These are phyloP conservation scores for Aspergillus floridensis DNA, from an alignment of 2,329 filamentous ascomycete genomes.

Conservation along the genomic window DNA sequence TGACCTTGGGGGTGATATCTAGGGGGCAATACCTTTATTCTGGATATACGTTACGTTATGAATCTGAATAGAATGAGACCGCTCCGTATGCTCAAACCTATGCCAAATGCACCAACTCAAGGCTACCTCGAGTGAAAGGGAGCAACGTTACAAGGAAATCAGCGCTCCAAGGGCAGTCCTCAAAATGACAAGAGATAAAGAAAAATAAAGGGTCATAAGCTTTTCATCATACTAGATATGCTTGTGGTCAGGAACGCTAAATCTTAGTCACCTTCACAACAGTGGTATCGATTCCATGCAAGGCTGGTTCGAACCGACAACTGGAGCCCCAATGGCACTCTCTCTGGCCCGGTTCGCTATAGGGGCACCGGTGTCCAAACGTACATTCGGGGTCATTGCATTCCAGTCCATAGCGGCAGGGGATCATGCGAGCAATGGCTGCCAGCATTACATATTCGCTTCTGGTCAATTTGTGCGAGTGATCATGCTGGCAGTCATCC, in stretches of 20 bases:
- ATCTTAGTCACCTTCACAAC: constrained; percentile 54
- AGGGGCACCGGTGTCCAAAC: constrained; percentile 62
- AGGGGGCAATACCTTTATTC: too few relatives aligned
- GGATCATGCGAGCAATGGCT: constrained; percentile 62
- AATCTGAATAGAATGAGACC: too few relatives aligned
- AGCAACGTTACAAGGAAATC: too few relatives aligned
- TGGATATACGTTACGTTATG: too few relatives aligned
- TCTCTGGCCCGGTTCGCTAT: constrained; percentile 51
- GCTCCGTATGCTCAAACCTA: too few relatives aligned
- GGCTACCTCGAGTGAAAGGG: too few relatives aligned
- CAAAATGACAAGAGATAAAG: background rate
- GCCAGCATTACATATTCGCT: constrained; percentile 55
- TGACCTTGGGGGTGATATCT: too few relatives aligned
- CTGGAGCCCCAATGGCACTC: constrained; percentile 57
- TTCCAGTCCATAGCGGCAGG: constrained; percentile 56
- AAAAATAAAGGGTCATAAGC: background rate
- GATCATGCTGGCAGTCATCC: constrained; percentile 53
- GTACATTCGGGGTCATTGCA: constrained; percentile 62
- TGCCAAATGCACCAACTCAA: too few relatives aligned
- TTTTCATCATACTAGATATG: background rate
- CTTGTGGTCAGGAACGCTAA: constrained; percentile 19
- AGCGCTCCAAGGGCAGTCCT: too few relatives aligned
- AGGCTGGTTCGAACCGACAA: constrained; percentile 57
- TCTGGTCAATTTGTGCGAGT: constrained; percentile 54
- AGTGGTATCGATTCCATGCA: constrained; percentile 58